Evolutionary conservation across 1,284 basidiomycete species (phyloP).

Genomic region (Ustilago sp.): DNA sequence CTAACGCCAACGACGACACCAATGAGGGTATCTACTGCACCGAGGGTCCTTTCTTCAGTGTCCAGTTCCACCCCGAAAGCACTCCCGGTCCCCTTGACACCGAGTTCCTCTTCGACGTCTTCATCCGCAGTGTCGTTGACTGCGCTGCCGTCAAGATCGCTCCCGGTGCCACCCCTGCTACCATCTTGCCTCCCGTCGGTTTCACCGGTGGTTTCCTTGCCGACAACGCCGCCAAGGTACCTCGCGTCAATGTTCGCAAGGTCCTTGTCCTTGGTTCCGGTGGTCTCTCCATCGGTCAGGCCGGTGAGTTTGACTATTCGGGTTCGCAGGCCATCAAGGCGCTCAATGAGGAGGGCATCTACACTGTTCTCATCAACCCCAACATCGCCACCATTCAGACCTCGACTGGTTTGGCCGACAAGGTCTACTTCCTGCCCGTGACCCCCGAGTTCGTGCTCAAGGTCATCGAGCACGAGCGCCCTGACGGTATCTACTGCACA

Average conservation of each 20-base stretch:
- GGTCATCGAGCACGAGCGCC: constrained; percentile 97
- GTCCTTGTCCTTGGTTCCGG: constrained; percentile 98
- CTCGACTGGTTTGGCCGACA: constrained; percentile 95
- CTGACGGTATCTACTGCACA: constrained; percentile 98
- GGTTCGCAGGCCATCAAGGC: constrained; percentile 99
- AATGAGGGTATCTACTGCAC: constrained; percentile 95
- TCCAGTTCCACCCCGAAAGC: constrained; percentile 99
- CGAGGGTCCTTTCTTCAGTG: constrained; percentile 89
- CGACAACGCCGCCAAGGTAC: constrained; percentile 82
- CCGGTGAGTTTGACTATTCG: constrained; percentile 99
- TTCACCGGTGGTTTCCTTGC: constrained; percentile 89
- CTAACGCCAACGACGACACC: constrained; percentile 95
- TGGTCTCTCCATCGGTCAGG: constrained; percentile 96
- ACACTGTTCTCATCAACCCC: constrained; percentile 95
- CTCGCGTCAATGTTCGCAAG: constrained; percentile 84
- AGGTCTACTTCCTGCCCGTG: constrained; percentile 98
- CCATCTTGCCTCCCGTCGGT: constrained; percentile 74
- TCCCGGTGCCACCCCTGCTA: constrained; percentile 35
- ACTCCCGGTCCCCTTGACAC: constrained; percentile 98
- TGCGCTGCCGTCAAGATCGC: constrained; percentile 76
- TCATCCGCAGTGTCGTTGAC: constrained; percentile 87
- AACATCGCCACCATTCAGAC: constrained; percentile 99
- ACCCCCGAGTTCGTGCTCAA: constrained; percentile 97
- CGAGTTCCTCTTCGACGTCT: constrained; percentile 98
- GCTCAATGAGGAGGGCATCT: constrained; percentile 97